A percentile compares a stretch with the other conserved stretches of the same genome.
Conservation (phyloP, 148 eudicot species). For the Vaccinium macrocarpon region DNA sequence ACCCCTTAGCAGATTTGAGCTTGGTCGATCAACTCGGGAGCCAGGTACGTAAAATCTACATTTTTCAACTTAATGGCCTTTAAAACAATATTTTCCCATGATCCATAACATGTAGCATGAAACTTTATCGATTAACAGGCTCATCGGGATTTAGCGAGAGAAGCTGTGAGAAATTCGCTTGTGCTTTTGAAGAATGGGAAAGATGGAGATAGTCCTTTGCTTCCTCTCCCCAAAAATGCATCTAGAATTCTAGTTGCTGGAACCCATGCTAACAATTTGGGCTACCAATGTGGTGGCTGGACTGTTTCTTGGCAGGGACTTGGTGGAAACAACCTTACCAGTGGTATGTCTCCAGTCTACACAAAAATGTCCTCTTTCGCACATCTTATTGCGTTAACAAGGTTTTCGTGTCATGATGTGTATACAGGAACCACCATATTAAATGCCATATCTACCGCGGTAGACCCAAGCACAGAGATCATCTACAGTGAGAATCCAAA, state of each 20-base stretch:
- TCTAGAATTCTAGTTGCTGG: conserved; percentile 6
- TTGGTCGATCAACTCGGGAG: conserved; percentile 47
- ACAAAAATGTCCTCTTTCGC: not conserved
- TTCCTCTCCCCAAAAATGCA: not conserved
- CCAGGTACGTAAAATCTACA: conserved; percentile 28
- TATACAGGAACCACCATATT: conserved; percentile 24
- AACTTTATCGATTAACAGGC: not conserved
- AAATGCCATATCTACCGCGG: conserved; percentile 17
- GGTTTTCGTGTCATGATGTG: not conserved
- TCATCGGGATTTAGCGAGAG: not conserved
- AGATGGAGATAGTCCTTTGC: not conserved
- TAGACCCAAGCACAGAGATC: conserved; percentile 18
- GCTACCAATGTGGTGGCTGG: conserved; percentile 8
- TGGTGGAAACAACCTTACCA: conserved; percentile 1
- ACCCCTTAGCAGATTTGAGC: conserved; percentile 56
- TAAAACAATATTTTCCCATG: not conserved
- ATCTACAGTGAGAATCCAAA: conserved; percentile 11
- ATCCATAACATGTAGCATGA: not conserved
- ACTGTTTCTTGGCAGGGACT: not conserved
- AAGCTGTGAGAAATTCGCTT: not conserved
- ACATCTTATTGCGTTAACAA: not conserved
- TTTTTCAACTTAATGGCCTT: not conserved
- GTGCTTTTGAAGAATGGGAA: conserved; percentile 9
- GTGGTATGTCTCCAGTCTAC: not conserved
- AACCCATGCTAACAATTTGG: conserved; percentile 12